A percentile compares a stretch with the other conserved stretches of the same genome.
Evolutionary conservation across 352 stramenopile species (phyloP).

Genomic region (Globisporangium spiculum): DNA sequence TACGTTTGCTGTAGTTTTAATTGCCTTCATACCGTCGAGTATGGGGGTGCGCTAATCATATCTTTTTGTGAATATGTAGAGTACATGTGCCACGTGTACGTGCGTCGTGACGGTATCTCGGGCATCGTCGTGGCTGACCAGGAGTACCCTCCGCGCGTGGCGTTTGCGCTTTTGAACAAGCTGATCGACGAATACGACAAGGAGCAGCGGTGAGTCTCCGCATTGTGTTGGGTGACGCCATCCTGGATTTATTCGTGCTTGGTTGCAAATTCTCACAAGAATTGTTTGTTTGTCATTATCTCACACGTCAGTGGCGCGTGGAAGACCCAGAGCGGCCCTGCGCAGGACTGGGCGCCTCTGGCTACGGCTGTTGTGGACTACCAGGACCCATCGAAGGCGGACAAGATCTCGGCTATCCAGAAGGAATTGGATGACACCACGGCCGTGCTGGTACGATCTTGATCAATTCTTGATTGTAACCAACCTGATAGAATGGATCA

Average conservation of each 20-base stretch:
- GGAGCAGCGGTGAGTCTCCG: slow-evolving; percentile 37
- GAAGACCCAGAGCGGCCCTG: slow-evolving; percentile 56
- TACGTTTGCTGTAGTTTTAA: slow-evolving; percentile 16
- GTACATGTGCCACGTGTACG: slow-evolving; percentile 98
- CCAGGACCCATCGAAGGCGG: slow-evolving; percentile 97
- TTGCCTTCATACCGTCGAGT: background rate
- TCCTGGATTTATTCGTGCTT: slow-evolving; percentile 7
- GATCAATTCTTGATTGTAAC: background rate
- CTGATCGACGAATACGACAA: slow-evolving; percentile 96
- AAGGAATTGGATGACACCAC: slow-evolving; percentile 99
- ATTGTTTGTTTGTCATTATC: slow-evolving; percentile 30
- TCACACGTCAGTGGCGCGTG: slow-evolving; percentile 34
- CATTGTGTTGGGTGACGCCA: slow-evolving; percentile 15
- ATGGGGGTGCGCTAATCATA: slow-evolving; percentile 8
- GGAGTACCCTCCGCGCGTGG: slow-evolving; percentile 98
- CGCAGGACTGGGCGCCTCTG: slow-evolving; percentile 89
- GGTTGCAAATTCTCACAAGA: slow-evolving; percentile 11
- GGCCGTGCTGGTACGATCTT: slow-evolving; percentile 86
- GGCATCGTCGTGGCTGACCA: slow-evolving; percentile 96
- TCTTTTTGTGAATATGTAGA: slow-evolving; percentile 37
- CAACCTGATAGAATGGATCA: background rate
- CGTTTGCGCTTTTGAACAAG: slow-evolving; percentile 96
- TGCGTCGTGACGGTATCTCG: slow-evolving; percentile 95
- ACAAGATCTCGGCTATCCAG: slow-evolving; percentile 99
- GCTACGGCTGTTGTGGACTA: slow-evolving; percentile 95